Percentiles rank a stretch among this genome's conserved stretches.
phyloP scores from a whole-genome alignment of 495 filamentous ascomycete genomes.

The Neurospora pannonica region DNA sequence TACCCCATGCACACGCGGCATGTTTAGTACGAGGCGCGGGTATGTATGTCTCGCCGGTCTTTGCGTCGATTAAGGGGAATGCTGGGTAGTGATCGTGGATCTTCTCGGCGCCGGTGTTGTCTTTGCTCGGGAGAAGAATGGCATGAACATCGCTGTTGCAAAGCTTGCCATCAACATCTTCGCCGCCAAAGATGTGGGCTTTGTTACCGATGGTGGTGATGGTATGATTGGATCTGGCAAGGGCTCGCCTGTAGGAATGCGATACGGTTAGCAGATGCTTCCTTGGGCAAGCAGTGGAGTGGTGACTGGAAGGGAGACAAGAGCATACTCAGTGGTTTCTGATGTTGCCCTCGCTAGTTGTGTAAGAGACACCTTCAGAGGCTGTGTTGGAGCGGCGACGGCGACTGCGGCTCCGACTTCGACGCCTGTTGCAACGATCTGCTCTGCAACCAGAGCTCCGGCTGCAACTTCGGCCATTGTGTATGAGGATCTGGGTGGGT shows the following conservation, averaged over 20 bases:
- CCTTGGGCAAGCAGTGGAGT: neutral
- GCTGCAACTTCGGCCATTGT: conserved; percentile 32
- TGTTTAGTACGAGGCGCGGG: conserved; percentile 32
- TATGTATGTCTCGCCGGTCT: conserved; percentile 29
- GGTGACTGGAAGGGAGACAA: neutral
- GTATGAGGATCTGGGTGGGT: neutral
- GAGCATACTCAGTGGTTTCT: conserved; percentile 10
- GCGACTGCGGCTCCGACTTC: conserved; percentile 27
- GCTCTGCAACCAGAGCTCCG: conserved; percentile 30
- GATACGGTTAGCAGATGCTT: neutral
- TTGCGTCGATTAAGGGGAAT: conserved; percentile 11
- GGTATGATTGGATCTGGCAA: conserved; percentile 38
- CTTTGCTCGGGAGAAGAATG: conserved; percentile 28
- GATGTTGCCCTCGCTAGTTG: conserved; percentile 25
- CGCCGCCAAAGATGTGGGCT: conserved; percentile 45
- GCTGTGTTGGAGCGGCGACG: conserved; percentile 31
- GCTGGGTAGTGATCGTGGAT: conserved; percentile 13
- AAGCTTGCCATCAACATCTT: conserved; percentile 24
- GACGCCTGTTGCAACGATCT: conserved; percentile 33
- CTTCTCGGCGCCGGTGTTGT: conserved; percentile 8
- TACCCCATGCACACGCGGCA: conserved; percentile 30
- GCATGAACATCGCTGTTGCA: conserved; percentile 38
- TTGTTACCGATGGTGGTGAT: conserved; percentile 37
- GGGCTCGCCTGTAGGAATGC: conserved; percentile 15
- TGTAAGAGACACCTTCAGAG: conserved; percentile 32